Evolutionary conservation across 2,329 filamentous ascomycete genomes (phyloP), one percentile per base, ranked within the genome.

Genomic region (Paracamarosporium sp.): DNA sequence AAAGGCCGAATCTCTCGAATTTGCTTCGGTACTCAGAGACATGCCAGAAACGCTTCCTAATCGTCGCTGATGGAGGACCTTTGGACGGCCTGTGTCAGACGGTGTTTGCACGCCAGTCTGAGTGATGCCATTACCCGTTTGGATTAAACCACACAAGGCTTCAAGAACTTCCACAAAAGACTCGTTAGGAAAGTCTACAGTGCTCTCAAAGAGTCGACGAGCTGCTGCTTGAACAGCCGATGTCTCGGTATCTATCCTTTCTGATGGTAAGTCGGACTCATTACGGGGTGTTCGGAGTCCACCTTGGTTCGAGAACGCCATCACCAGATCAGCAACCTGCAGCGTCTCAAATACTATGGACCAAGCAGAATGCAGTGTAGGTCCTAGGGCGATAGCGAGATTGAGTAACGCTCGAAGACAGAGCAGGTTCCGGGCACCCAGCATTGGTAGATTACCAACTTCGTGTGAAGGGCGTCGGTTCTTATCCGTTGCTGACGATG

Each of bases 401-500:
- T 99, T 99, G n/a, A 99, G 80, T 15, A 99, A 82, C 28, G 95
- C 95, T 69, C 96, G 84, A 41, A 99, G 81, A 68, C 95, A 99
- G 1, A 98, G 81, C 4, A 99, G 80, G 70, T 99, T 98, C 7
- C 95, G 86, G 2, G 93, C 94, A 63, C 92, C 97, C 8, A 98
- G 81, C 3, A 87, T 85, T 11, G 71, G 73, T 30, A 65, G 25
- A 13, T 54, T 58, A 4, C 52, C 59, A 4, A 57, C 41, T 17
- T 84, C 90, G 5, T 86, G 74, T 0, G 87, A 88, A 3, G 79
- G 76, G 53, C 88, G 85, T 36, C 88, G 81, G 53, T 83, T 83
- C 52, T 84, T 86, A 31, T 92, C 89, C 0, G 78, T 72, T 3
- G 82, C 51, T 4, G 83, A 79, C 0, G 87, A 84, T 0, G 82